Percentiles rank a stretch among this genome's conserved stretches.
These are phyloP conservation scores for Apiotrichum sp. DNA, from an alignment of 1,284 basidiomycete genomes.

Conservation along the genomic window DNA sequence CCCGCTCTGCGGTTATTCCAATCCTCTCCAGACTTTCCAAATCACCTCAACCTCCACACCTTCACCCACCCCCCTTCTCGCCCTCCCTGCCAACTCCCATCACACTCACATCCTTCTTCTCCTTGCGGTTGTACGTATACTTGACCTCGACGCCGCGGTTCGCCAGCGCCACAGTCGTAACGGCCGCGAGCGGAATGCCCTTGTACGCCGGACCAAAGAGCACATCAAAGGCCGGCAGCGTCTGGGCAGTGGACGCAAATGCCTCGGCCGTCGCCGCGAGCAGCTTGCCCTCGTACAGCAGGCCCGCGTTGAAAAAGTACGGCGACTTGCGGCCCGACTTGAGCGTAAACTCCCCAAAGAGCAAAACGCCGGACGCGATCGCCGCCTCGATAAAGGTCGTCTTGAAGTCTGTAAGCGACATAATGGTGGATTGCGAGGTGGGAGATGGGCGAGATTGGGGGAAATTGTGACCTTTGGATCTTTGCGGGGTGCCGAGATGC, in stretches of 20 bases:
- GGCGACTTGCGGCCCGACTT: conserved; percentile 88
- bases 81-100: too few relatives aligned
- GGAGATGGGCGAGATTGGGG: too few relatives aligned
- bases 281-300: conserved; percentile 76
- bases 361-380: conserved; percentile 53
- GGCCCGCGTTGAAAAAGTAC: conserved; percentile 94
- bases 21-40: too few relatives aligned
- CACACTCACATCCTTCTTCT: conserved; percentile 65
- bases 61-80: too few relatives aligned
- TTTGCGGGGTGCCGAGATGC: too few relatives aligned
- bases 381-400: conserved; percentile 46
- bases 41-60: too few relatives aligned
- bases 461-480: too few relatives aligned
- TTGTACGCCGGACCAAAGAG: conserved; percentile 98
- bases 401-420: conserved; percentile 27
- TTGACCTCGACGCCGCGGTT: conserved; percentile 10
- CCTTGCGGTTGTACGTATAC: conserved; percentile 88
- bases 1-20: too few relatives aligned
- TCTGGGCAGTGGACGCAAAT: conserved; percentile 60
- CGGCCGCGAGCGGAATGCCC: conserved; percentile 88
- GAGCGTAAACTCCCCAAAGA: conserved; percentile 83
- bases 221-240: conserved; percentile 70
- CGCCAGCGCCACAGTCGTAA: conserved; percentile 68
- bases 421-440: not conserved
- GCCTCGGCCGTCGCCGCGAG: conserved; percentile 75